A percentile compares a stretch with the other conserved stretches of the same genome.
These are phyloP conservation scores for Boletus vermiculosoides DNA, from an alignment of 768 basidiomycete species.

Conservation along the genomic window DNA sequence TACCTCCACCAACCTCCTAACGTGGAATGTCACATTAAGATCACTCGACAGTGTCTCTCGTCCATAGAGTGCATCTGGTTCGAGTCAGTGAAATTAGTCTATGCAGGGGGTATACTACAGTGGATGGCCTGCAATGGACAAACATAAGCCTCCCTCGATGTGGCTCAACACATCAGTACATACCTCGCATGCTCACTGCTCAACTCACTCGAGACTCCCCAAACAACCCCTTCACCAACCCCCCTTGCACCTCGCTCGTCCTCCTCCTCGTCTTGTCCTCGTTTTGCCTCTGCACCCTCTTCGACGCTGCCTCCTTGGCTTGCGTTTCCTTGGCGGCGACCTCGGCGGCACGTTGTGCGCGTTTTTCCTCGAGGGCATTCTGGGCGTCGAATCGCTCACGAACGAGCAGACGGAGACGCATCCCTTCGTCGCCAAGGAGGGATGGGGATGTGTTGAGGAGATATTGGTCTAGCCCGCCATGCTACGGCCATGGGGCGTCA, in stretches of 20 bases:
- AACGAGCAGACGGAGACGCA: slow-evolving; percentile 45
- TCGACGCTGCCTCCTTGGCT: slow-evolving; percentile 6
- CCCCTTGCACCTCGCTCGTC: slow-evolving; percentile 2
- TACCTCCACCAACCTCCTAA: neutral
- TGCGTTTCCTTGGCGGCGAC: slow-evolving; percentile 17
- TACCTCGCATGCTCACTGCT: neutral
- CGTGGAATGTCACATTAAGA: neutral
- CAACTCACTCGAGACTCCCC: slow-evolving; percentile 7
- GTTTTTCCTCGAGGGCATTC: slow-evolving; percentile 19
- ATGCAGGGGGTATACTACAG: neutral
- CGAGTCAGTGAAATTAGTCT: neutral
- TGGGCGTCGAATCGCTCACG: slow-evolving; percentile 31
- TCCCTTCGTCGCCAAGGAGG: slow-evolving; percentile 40
- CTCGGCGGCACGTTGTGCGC: slow-evolving; percentile 20
- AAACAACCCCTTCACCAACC: slow-evolving; percentile 21
- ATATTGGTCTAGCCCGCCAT: slow-evolving; percentile 73
- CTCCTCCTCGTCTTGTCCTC: slow-evolving; percentile 6
- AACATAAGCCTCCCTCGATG: neutral
- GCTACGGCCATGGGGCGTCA: slow-evolving; percentile 32
- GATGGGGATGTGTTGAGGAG: slow-evolving; percentile 47
- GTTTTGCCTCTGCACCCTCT: slow-evolving; percentile 6
- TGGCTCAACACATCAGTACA: neutral
- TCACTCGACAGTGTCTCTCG: neutral
- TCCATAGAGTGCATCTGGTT: neutral
- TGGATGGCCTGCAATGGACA: neutral